phyloP scores from a whole-genome alignment of 2,329 filamentous ascomycete genomes.

The Tolypocladium sp. region DNA sequence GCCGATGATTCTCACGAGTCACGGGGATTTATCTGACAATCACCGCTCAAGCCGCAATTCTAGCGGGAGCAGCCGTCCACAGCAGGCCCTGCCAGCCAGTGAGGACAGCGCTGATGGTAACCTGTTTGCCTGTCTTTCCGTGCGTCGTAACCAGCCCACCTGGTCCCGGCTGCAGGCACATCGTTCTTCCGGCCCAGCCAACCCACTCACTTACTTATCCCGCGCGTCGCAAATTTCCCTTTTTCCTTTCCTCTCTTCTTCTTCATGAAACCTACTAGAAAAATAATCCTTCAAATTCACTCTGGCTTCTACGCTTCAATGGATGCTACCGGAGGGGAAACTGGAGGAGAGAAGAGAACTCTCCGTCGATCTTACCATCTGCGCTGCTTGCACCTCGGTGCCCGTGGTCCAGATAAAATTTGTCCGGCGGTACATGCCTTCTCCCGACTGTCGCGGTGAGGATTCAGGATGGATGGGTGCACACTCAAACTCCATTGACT shows the following conservation, averaged over 20 bases:
- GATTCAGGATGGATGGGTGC: not conserved
- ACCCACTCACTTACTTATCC: not conserved
- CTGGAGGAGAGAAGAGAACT: conserved; percentile 52
- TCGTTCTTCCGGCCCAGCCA: conserved; percentile 15
- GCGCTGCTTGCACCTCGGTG: conserved; percentile 24
- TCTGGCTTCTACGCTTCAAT: conserved; percentile 48
- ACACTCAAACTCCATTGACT: not conserved
- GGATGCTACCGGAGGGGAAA: conserved; percentile 60
- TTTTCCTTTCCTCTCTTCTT: conserved; percentile 13
- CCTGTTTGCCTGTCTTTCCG: too few species aligned
- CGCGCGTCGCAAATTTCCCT: not conserved
- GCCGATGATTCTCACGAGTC: not conserved
- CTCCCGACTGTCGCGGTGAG: not conserved
- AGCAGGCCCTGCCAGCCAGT: not conserved
- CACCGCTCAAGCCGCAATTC: not conserved
- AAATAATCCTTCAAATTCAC: conserved; percentile 57
- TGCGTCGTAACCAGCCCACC: not conserved
- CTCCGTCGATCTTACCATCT: conserved; percentile 40
- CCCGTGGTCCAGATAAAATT: conserved; percentile 26
- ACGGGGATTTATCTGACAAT: not conserved
- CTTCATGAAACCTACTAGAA: conserved; percentile 33
- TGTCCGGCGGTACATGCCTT: conserved; percentile 22
- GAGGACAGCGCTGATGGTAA: not conserved
- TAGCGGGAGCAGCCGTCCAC: conserved; percentile 1
- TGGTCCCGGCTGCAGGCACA: conserved; percentile 5